Conservation (phyloP, 805 yeast species). For the Lipomyces mesembrius region DNA sequence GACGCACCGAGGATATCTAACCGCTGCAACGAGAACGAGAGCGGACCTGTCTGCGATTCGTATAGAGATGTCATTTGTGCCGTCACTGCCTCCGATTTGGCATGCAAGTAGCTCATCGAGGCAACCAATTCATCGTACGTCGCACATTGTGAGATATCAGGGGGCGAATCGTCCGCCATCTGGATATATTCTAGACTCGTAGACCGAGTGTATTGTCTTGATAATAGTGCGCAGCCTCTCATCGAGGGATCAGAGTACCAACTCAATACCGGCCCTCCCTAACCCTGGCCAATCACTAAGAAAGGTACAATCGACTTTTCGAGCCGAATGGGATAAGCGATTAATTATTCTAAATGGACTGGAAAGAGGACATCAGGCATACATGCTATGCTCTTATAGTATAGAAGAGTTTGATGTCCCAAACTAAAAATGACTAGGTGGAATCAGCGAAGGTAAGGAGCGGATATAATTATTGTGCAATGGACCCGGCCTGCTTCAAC, state of each 20-base stretch:
- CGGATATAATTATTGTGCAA: too few species aligned
- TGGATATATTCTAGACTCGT: neutral
- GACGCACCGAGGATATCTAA: conserved; percentile 43
- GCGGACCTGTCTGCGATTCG: conserved; percentile 23
- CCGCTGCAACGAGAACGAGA: conserved; percentile 38
- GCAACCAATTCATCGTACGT: conserved; percentile 27
- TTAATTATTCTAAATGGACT: too few species aligned
- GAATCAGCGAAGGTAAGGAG: too few species aligned
- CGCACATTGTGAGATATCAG: conserved; percentile 25
- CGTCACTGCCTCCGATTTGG: conserved; percentile 19
- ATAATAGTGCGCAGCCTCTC: neutral
- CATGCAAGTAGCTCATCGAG: conserved; percentile 19
- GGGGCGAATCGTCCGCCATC: conserved; percentile 17
- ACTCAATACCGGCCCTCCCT: neutral
- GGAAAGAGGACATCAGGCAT: too few species aligned
- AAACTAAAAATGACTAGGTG: too few species aligned
- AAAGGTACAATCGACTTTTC: too few species aligned
- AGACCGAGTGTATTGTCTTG: neutral
- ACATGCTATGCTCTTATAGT: too few species aligned
- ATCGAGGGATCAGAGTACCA: neutral
- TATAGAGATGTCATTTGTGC: conserved; percentile 13
- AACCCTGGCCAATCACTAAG: neutral
- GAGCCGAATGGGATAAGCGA: too few species aligned
- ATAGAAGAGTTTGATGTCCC: too few species aligned
- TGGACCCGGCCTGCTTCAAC: too few species aligned